Conservation (phyloP, 495 filamentous ascomycete species). For the Amniculicola lignicola region DNA sequence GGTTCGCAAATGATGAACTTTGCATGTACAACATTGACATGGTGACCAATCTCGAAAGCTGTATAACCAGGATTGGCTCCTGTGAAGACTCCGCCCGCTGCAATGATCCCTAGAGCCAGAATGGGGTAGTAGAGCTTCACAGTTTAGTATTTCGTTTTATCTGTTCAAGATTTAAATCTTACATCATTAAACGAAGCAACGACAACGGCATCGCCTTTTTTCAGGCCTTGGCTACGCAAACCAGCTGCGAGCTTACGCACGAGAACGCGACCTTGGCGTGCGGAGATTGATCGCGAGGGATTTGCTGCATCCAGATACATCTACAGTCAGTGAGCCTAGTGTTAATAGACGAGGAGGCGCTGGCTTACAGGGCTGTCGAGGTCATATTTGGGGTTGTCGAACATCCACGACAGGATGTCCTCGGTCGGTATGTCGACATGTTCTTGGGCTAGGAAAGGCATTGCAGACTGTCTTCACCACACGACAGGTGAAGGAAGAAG, state of each 20-base stretch:
- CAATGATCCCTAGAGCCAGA: constrained; percentile 56
- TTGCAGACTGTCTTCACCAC: background rate
- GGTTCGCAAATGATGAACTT: constrained; percentile 44
- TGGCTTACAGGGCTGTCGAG: constrained; percentile 34
- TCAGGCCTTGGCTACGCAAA: constrained; percentile 33
- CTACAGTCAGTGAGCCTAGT: background rate
- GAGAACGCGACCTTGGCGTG: constrained; percentile 25
- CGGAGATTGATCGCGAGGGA: constrained; percentile 31
- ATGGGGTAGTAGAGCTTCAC: constrained; percentile 21
- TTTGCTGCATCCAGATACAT: constrained; percentile 38
- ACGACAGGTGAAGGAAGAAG: background rate
- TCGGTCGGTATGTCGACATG: constrained; percentile 30
- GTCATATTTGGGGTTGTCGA: constrained; percentile 36
- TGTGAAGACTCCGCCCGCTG: constrained; percentile 69
- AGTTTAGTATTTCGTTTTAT: background rate
- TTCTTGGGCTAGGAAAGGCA: constrained; percentile 29
- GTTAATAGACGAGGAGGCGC: background rate
- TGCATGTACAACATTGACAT: constrained; percentile 62
- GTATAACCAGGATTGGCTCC: constrained; percentile 70
- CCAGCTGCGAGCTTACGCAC: constrained; percentile 39
- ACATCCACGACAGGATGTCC: constrained; percentile 40
- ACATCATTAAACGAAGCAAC: constrained; percentile 37
- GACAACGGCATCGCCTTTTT: constrained; percentile 38
- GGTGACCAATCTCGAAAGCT: constrained; percentile 61
- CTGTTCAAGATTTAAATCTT: background rate